These are phyloP conservation scores for Lotus japonicus DNA, from an alignment of 306 rosid species.

Conservation along the genomic window DNA sequence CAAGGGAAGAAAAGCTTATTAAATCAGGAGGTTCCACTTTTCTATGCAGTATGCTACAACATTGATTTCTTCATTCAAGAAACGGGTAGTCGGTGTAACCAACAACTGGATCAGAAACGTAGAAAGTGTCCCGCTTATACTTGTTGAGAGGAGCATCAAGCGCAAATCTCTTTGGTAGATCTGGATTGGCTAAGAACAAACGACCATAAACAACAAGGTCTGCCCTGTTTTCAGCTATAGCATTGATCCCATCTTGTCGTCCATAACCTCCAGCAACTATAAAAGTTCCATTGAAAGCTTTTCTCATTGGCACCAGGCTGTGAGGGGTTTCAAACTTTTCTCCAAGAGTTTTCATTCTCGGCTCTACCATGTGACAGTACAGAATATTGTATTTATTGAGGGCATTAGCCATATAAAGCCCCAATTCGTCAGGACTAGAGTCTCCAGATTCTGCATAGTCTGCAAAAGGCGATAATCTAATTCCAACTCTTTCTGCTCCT, in stretches of 20 bases:
- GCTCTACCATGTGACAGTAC: slow-evolving; percentile 14
- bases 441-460: slow-evolving; percentile 2
- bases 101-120: background rate
- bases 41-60: background rate
- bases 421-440: background rate
- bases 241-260: slow-evolving; percentile 1
- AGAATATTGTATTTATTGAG: background rate
- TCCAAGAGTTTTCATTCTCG: background rate
- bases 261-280: slow-evolving; percentile 1
- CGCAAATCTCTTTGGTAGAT: background rate
- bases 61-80: background rate
- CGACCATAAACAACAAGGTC: slow-evolving; percentile 17
- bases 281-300: slow-evolving; percentile 12
- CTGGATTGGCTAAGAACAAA: slow-evolving; percentile 11
- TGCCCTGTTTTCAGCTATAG: background rate
- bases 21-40: background rate
- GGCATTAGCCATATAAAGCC: slow-evolving; percentile 8
- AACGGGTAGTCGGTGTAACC: slow-evolving; percentile 8
- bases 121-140: background rate
- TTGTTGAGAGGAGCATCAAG: slow-evolving; percentile 1
- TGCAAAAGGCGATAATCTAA: slow-evolving; percentile 12
- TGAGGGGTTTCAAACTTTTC: background rate
- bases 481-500: slow-evolving; percentile 13
- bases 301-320: background rate
- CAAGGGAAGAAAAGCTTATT: background rate